phyloP scores from a whole-genome alignment of 495 filamentous ascomycete species.

The Aspergillus avenaceus region DNA sequence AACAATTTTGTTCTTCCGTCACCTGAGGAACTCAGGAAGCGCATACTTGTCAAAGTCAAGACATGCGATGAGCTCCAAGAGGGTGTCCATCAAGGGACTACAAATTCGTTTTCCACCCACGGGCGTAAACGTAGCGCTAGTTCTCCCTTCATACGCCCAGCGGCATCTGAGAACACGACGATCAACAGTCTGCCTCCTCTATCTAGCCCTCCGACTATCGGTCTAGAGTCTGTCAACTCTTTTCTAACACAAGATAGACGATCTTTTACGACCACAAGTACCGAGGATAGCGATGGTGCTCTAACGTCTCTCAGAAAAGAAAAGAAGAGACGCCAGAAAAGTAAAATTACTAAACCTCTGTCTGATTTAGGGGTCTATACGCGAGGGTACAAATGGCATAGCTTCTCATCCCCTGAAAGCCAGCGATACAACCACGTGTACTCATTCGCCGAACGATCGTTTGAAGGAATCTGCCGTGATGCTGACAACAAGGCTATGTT shows the following conservation, averaged over 20 bases:
- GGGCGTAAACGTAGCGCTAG: constrained; percentile 78
- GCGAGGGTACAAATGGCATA: constrained; percentile 77
- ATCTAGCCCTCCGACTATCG: constrained; percentile 54
- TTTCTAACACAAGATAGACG: constrained; percentile 44
- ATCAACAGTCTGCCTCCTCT: constrained; percentile 50
- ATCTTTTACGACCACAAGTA: constrained; percentile 52
- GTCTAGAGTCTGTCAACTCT: constrained; percentile 38
- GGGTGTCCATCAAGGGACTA: constrained; percentile 34
- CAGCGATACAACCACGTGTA: constrained; percentile 87
- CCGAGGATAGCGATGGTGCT: constrained; percentile 60
- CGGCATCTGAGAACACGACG: constrained; percentile 48
- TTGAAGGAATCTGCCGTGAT: constrained; percentile 69
- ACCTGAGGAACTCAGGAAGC: constrained; percentile 76
- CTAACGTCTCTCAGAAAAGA: constrained; percentile 39
- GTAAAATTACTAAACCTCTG: constrained; percentile 80
- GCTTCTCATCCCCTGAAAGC: constrained; percentile 70
- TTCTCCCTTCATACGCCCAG: constrained; percentile 64
- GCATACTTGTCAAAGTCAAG: constrained; percentile 93
- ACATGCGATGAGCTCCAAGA: constrained; percentile 46
- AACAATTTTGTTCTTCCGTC: constrained; percentile 68
- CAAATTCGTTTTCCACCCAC: constrained; percentile 36
- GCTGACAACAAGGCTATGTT: constrained; percentile 68
- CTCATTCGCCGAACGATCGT: constrained; percentile 84
- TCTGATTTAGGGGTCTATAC: constrained; percentile 88
- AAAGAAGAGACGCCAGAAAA: constrained; percentile 60